phyloP scores from a whole-genome alignment of 345 rosid species.

The Garcia nutans region DNA sequence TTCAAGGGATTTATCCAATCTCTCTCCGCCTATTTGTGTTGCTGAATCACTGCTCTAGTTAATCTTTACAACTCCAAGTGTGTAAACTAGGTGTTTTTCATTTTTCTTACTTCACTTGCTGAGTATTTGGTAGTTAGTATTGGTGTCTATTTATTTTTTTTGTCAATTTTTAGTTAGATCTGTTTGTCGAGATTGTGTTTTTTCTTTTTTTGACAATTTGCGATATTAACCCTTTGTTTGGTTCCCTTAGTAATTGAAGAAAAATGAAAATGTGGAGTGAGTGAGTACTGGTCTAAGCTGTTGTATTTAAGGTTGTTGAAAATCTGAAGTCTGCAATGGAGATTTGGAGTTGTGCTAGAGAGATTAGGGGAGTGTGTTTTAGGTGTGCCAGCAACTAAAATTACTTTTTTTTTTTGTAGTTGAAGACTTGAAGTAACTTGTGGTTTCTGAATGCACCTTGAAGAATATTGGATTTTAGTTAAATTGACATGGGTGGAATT shows the following conservation, averaged over 20 bases:
- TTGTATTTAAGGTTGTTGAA: neutral
- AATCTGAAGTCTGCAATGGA: neutral
- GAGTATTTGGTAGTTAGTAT: neutral
- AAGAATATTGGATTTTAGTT: conserved; percentile 4
- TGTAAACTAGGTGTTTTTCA: conserved; percentile 21
- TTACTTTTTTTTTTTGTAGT: conserved; percentile 5
- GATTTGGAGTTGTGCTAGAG: conserved; percentile 1
- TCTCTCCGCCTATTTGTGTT: neutral
- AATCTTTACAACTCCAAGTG: conserved; percentile 27
- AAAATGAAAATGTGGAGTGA: conserved; percentile 6
- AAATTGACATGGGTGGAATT: conserved; percentile 15
- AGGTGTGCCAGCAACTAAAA: conserved; percentile 1
- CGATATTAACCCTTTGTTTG: conserved; percentile 29
- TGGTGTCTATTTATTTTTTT: neutral
- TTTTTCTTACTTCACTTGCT: neutral
- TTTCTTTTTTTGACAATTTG: conserved; percentile 10
- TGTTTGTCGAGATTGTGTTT: conserved; percentile 16
- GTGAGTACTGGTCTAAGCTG: neutral
- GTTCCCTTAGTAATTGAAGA: conserved; percentile 11
- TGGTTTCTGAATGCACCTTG: conserved; percentile 4
- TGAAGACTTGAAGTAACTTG: neutral
- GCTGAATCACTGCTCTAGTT: conserved; percentile 8
- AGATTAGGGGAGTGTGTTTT: neutral
- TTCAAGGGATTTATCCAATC: neutral
- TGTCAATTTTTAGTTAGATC: conserved; percentile 32